A percentile compares a stretch with the other conserved stretches of the same genome.
Evolutionary conservation across 2,329 filamentous ascomycete species (phyloP).

Genomic region (Botrytis fabae): DNA sequence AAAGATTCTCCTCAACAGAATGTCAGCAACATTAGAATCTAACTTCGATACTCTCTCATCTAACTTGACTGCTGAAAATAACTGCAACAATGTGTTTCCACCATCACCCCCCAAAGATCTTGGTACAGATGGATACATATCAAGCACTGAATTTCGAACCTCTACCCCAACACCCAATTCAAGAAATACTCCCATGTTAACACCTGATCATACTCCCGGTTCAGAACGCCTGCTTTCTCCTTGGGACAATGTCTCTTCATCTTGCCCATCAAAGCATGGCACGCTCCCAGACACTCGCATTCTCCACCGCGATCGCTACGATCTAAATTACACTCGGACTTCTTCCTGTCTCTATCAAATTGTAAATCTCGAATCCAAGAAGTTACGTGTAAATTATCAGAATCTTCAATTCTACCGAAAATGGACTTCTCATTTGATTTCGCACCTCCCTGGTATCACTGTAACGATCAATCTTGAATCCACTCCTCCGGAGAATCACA

Average conservation of each 20-base stretch:
- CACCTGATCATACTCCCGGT: background rate
- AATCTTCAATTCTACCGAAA: background rate
- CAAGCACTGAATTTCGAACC: background rate
- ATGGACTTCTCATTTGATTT: constrained; percentile 13
- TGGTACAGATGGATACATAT: background rate
- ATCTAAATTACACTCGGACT: background rate
- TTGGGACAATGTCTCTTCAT: too few species aligned
- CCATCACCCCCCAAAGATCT: too few species aligned
- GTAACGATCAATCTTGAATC: too few species aligned
- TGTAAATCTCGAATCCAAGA: background rate
- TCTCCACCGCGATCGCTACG: background rate
- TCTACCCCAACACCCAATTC: background rate
- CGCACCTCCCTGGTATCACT: background rate
- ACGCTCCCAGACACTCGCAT: background rate
- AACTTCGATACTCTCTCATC: background rate
- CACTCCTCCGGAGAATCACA: background rate
- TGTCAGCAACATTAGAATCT: background rate
- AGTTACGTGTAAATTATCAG: background rate
- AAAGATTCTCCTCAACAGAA: background rate
- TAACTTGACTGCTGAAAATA: accelerated
- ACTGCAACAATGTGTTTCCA: background rate
- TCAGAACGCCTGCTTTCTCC: too few species aligned
- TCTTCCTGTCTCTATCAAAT: background rate
- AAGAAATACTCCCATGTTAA: background rate
- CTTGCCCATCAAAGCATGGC: too few species aligned